Conservation (phyloP, 352 stramenopile species). For the Phytophthora crassamura region DNA sequence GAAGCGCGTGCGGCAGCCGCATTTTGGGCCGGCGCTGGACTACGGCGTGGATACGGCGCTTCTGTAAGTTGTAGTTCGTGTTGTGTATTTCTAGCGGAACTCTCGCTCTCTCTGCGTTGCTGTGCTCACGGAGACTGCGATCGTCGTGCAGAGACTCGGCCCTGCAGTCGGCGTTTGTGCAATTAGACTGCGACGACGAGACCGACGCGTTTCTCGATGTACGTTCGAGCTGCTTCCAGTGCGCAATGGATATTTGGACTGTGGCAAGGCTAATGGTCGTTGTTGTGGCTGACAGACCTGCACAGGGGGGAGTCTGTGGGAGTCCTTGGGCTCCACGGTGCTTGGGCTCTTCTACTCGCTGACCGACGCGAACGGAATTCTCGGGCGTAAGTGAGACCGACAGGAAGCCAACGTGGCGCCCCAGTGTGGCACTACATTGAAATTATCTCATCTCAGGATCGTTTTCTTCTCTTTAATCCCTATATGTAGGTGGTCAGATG, state of each 20-base stretch:
- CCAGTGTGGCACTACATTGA: conserved; percentile 20
- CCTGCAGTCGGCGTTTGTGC: conserved; percentile 68
- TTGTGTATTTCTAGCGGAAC: not conserved
- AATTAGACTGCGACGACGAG: conserved; percentile 79
- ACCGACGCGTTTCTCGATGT: conserved; percentile 79
- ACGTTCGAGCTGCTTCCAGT: not conserved
- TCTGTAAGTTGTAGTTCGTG: conserved; percentile 44
- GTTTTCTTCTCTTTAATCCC: conserved; percentile 9
- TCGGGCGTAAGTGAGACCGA: conserved; percentile 64
- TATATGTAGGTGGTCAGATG: conserved; percentile 79
- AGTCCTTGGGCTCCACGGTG: conserved; percentile 68
- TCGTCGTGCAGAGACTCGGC: conserved; percentile 54
- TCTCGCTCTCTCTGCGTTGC: not conserved
- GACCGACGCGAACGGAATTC: conserved; percentile 85
- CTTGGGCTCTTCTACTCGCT: conserved; percentile 85
- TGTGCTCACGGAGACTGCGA: conserved; percentile 4
- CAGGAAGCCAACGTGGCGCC: conserved; percentile 5
- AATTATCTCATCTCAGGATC: conserved; percentile 21
- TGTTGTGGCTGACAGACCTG: conserved; percentile 56
- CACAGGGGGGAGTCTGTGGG: conserved; percentile 70
- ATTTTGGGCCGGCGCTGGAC: conserved; percentile 59
- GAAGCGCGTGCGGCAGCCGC: conserved; percentile 55
- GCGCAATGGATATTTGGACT: no score
- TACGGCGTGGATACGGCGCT: conserved; percentile 63
- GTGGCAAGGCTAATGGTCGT: no score